Base-by-base conservation (phyloP, 495 filamentous ascomycete species). In the Clavariopsis aquatica region DNA sequence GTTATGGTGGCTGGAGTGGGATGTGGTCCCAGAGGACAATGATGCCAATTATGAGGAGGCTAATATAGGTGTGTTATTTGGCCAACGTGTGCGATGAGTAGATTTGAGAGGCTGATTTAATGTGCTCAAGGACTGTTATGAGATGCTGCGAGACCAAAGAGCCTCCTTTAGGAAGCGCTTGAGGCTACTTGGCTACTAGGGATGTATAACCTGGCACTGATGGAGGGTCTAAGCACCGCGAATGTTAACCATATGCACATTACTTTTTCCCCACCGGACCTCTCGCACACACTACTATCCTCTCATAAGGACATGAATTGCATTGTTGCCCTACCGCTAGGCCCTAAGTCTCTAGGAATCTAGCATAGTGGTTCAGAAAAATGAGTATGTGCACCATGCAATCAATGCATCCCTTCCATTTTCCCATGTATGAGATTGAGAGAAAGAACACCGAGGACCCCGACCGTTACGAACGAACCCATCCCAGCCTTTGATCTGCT, bases 401-500 rank as follows among this genome's bases (percentile, higher is more conserved):
- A 24, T 4, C 51, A 51, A 45, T 41, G 58, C 63, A 52, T 57
- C 51, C 47, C 26, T 45, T 29, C 45, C 49, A 5, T 46, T 63
- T 68, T 52, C 65, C 59, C 20, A 53, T 19, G 64, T 23, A 10
- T n/a, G 41, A 57, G 38, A 43, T 43, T 9, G 38, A 43, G 38
- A 43, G 38, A 43, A 43, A 43, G 38, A 66, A 60, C 31, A 54
- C 51, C 51, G 51, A 54, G 51, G 24, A 29, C 51, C 55, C 55
- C 55, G 23, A 38, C 38, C 31, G 28, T 15, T 23, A 19, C 52
- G 22, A n/a, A n/a, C n/a, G n/a, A 58, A 34, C 28, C 55, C 49
- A 12, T 29, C 49, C 55, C 17, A 52, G 13, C 26, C 49, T 27
- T 43, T 60, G 24, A 24, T 45, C 53, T 23, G 34, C 76, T 91